These are phyloP conservation scores for Paramecium tetraurelia DNA, from an alignment of 73 alveolate genomes.

Conservation along the genomic window DNA sequence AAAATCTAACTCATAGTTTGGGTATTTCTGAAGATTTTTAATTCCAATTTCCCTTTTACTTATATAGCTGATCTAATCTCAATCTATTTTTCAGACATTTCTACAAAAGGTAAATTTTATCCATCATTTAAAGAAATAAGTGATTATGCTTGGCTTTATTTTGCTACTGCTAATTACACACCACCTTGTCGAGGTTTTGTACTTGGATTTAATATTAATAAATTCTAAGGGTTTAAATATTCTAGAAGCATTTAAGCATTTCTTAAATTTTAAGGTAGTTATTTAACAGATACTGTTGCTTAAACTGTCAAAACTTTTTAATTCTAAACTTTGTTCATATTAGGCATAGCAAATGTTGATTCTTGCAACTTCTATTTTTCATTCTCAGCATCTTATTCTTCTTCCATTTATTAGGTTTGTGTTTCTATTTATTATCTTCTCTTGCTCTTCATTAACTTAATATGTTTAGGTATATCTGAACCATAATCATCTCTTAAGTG, in stretches of 20 bases:
- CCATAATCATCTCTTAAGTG: neutral
- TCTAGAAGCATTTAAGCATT: neutral
- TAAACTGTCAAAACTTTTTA: neutral
- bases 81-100: neutral
- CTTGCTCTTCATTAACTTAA: neutral
- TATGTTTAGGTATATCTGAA: neutral
- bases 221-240: neutral
- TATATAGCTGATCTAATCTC: neutral
- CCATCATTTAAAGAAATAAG: neutral
- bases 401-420: constrained; percentile 12
- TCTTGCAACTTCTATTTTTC: neutral
- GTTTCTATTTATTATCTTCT: constrained; percentile 8
- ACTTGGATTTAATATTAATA: neutral
- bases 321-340: neutral
- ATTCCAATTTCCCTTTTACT: constrained; percentile 21
- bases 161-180: neutral
- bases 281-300: neutral
- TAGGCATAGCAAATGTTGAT: neutral
- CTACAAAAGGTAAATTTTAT: constrained; percentile 6
- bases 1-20: neutral
- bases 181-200: neutral
- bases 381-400: constrained; percentile 30
- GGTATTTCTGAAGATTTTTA: neutral
- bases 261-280: neutral
- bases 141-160: neutral